Conservation (phyloP, 257 asterid genomes). For the Mitragyna speciosa region DNA sequence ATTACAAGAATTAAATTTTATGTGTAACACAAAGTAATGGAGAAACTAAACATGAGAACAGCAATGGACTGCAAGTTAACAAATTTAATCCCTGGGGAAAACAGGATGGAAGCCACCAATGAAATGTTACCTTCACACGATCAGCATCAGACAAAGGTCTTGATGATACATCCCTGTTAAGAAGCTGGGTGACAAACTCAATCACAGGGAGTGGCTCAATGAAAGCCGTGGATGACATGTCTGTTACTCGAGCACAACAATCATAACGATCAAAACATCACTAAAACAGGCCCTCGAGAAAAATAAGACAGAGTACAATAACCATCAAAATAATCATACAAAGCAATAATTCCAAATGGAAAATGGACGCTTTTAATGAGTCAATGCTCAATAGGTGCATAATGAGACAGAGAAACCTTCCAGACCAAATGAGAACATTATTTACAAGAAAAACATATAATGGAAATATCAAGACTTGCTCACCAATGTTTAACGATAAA, state of each 20-base stretch:
- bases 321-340: not conserved
- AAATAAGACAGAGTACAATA: not conserved
- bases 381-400: too few species aligned
- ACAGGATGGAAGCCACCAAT: not conserved
- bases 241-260: slow-evolving; percentile 37
- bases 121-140: slow-evolving; percentile 72
- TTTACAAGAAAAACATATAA: not conserved
- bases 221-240: slow-evolving; percentile 97
- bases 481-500: slow-evolving; percentile 85
- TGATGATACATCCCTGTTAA: slow-evolving; percentile 68
- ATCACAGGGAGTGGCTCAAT: slow-evolving; percentile 93
- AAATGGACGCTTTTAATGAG: not conserved
- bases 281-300: too few species aligned
- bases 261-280: not conserved
- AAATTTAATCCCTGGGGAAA: not conserved
- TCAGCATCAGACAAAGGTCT: slow-evolving; percentile 91
- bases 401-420: not conserved
- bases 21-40: not conserved
- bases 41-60: not conserved
- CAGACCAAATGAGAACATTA: not conserved
- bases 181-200: slow-evolving; percentile 81
- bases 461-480: not conserved
- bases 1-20: not conserved
- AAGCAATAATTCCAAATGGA: not conserved
- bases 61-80: too few species aligned